These are phyloP conservation scores for Wallacemonas sp. DNA, from an alignment of 208 protist genomes.

Conservation along the genomic window DNA sequence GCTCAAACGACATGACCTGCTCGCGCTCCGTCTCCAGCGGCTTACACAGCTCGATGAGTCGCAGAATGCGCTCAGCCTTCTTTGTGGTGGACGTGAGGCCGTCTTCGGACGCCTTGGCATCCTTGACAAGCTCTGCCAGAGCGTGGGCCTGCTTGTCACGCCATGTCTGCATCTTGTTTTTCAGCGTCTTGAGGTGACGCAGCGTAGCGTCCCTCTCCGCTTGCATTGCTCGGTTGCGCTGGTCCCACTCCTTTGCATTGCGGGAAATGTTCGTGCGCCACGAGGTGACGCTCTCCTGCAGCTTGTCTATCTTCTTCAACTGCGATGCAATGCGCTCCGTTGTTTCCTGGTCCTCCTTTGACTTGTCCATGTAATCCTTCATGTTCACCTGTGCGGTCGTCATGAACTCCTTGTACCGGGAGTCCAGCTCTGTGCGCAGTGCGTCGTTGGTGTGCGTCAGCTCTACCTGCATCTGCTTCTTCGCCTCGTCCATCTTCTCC, in stretches of 20 bases:
- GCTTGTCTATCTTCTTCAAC: constrained; percentile 93
- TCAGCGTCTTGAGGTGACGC: constrained; percentile 91
- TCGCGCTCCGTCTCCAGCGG: constrained; percentile 96
- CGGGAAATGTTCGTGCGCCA: constrained; percentile 92
- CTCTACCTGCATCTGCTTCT: constrained; percentile 88
- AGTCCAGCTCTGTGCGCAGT: constrained; percentile 78
- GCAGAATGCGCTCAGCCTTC: constrained; percentile 89
- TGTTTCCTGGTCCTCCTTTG: constrained; percentile 93
- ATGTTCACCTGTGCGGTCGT: constrained; percentile 91
- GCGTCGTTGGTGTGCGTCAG: constrained; percentile 67
- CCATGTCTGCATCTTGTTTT: constrained; percentile 94
- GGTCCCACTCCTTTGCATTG: constrained; percentile 91
- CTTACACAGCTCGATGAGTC: constrained; percentile 92
- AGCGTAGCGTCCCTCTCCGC: constrained; percentile 93
- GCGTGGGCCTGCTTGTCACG: constrained; percentile 79
- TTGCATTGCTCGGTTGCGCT: constrained; percentile 91
- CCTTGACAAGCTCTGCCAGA: constrained; percentile 91
- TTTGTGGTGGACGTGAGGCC: constrained; percentile 63
- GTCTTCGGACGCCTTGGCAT: constrained; percentile 82
- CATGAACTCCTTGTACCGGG: constrained; percentile 93
- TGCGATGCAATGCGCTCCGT: constrained; percentile 89
- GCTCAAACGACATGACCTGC: constrained; percentile 91
- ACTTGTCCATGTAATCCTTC: constrained; percentile 95
- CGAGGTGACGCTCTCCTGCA: constrained; percentile 91
- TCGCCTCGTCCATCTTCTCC: constrained; percentile 92